Conservation (phyloP, 108 stramenopile species). For the Fragilaria radians region DNA sequence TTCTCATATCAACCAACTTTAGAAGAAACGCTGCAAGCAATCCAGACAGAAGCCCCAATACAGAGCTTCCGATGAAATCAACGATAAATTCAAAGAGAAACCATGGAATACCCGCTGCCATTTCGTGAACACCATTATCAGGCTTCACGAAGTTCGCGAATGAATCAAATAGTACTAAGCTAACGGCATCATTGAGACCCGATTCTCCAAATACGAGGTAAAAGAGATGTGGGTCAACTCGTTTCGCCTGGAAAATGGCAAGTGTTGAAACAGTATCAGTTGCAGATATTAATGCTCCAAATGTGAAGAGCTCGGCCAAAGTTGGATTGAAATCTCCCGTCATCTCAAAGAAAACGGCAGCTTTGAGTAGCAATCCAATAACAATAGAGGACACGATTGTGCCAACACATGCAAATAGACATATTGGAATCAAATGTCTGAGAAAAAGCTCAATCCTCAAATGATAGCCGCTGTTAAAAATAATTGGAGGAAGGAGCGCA, state of each 20-base stretch:
- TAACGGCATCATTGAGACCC: conserved; percentile 84
- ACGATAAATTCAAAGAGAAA: conserved; percentile 40
- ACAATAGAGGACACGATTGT: conserved; percentile 49
- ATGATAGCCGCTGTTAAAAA: conserved; percentile 77
- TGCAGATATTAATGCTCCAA: conserved; percentile 73
- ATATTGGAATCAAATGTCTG: conserved; percentile 51
- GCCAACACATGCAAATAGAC: conserved; percentile 58
- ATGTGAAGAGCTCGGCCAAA: conserved; percentile 57
- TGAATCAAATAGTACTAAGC: conserved; percentile 62
- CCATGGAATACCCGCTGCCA: conserved; percentile 13
- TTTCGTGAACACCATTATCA: conserved; percentile 6
- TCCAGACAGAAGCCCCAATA: conserved; percentile 50
- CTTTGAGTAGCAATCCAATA: conserved; percentile 39
- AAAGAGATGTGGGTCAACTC: conserved; percentile 70
- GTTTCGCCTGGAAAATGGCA: conserved; percentile 54
- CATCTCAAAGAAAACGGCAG: not conserved
- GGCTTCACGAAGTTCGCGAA: conserved; percentile 29
- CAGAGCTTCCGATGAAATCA: conserved; percentile 40
- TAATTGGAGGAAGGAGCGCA: conserved; percentile 74
- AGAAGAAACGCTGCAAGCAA: conserved; percentile 44
- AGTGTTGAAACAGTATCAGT: conserved; percentile 79
- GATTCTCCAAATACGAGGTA: conserved; percentile 82
- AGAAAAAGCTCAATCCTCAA: conserved; percentile 53
- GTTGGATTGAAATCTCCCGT: conserved; percentile 27
- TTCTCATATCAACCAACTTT: conserved; percentile 40